A percentile compares a stretch with the other conserved stretches of the same genome.
These are phyloP conservation scores for Apiotrichum laibachii DNA, from an alignment of 1,284 basidiomycete genomes.

Conservation along the genomic window DNA sequence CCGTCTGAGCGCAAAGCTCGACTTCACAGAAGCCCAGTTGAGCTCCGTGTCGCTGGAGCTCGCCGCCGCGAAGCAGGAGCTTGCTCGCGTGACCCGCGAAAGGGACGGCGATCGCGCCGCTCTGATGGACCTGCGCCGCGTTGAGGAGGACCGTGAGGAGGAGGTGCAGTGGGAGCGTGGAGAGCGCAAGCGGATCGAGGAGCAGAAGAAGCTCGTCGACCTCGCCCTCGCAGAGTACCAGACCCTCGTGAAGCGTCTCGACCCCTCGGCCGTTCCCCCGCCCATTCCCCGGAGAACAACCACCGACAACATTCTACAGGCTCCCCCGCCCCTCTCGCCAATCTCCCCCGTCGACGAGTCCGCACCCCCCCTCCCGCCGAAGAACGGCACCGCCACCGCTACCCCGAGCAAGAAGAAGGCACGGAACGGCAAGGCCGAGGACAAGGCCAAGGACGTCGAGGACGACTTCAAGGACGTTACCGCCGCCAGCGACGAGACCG, in stretches of 20 bases:
- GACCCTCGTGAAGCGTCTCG: slow-evolving; percentile 39
- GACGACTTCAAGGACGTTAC: background rate
- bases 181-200: slow-evolving; percentile 42
- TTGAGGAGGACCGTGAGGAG: slow-evolving; percentile 63
- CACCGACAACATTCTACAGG: slow-evolving; percentile 24
- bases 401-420: background rate
- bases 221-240: slow-evolving; percentile 46
- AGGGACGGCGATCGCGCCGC: slow-evolving; percentile 49
- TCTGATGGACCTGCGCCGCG: slow-evolving; percentile 35
- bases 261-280: slow-evolving; percentile 41
- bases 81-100: slow-evolving; percentile 61
- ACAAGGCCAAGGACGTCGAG: slow-evolving; percentile 4
- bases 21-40: slow-evolving; percentile 42
- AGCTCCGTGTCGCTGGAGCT: slow-evolving; percentile 47
- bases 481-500: background rate
- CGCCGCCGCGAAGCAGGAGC: slow-evolving; percentile 55
- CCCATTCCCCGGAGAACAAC: slow-evolving; percentile 22
- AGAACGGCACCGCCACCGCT: background rate
- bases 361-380: background rate
- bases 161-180: slow-evolving; percentile 51
- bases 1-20: slow-evolving; percentile 47
- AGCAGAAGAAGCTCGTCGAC: slow-evolving; percentile 49
- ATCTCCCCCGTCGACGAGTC: background rate
- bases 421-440: slow-evolving; percentile 2
- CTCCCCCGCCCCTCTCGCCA: slow-evolving; percentile 9